These are phyloP conservation scores for Penicillium paxilli DNA, from an alignment of 495 filamentous ascomycete genomes.

Conservation along the genomic window DNA sequence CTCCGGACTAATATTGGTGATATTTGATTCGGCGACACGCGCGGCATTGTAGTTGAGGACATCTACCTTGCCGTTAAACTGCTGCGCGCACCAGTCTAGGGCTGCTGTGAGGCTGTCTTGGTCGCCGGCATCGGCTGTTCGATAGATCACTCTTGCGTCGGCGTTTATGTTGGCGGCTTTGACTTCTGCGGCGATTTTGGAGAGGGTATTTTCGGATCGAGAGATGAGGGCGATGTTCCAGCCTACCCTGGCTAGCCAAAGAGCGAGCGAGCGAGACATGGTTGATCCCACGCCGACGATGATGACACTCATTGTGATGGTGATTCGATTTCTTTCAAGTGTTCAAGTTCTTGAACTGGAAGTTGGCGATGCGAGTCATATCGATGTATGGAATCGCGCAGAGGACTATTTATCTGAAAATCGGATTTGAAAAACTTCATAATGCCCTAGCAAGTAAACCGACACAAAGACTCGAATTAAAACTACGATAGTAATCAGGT, in stretches of 20 bases:
- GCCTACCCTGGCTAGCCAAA: slow-evolving; percentile 13
- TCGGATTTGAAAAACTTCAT: too few species aligned
- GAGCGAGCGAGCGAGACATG: slow-evolving; percentile 18
- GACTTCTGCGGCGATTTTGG: neutral
- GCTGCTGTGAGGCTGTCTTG: slow-evolving; percentile 1
- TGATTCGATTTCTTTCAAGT: too few species aligned
- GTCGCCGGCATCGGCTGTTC: neutral
- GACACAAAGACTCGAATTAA: too few species aligned
- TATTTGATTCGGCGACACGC: neutral
- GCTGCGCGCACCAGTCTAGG: slow-evolving; percentile 11
- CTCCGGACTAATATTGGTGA: neutral
- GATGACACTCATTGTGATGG: too few species aligned
- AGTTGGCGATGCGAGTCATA: too few species aligned
- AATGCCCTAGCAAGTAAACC: too few species aligned
- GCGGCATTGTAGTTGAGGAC: slow-evolving; percentile 17
- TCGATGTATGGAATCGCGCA: too few species aligned
- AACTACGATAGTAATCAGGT: too few species aligned
- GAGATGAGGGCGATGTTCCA: slow-evolving; percentile 19
- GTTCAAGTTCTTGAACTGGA: too few species aligned
- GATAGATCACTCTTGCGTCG: neutral
- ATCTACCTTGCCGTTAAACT: slow-evolving; percentile 8
- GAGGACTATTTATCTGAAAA: too few species aligned
- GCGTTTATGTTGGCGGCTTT: neutral
- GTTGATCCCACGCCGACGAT: slow-evolving; percentile 17
- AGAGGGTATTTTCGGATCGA: slow-evolving; percentile 6